Evolutionary conservation across 148 eudicot genomes (phyloP).

Genomic region (Rhododendron molle): DNA sequence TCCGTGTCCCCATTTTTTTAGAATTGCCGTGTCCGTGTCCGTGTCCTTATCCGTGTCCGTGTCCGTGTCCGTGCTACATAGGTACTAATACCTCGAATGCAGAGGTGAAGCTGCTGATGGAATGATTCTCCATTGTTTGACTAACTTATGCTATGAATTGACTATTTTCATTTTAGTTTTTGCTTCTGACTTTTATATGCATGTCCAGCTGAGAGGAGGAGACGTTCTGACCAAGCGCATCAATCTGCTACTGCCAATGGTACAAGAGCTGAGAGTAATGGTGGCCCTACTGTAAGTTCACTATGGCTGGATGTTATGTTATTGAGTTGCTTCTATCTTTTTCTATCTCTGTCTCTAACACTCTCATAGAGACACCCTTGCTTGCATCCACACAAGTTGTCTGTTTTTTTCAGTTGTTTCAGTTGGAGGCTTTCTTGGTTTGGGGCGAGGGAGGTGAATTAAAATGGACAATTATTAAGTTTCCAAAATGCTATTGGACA

Average conservation of each 20-base stretch:
- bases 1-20: too few relatives aligned
- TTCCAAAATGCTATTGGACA: neutral
- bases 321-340: neutral
- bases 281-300: slow-evolving; percentile 67
- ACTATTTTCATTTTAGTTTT: neutral
- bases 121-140: neutral
- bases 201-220: slow-evolving; percentile 68
- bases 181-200: neutral
- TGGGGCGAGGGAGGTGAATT: neutral
- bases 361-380: neutral
- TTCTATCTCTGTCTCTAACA: neutral
- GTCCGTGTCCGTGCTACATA: too few relatives aligned
- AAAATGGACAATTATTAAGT: too few relatives aligned
- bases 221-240: slow-evolving; percentile 44
- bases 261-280: slow-evolving; percentile 58
- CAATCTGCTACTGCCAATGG: slow-evolving; percentile 49
- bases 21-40: too few relatives aligned
- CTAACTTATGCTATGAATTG: neutral
- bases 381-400: neutral
- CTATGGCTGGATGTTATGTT: slow-evolving; percentile 3
- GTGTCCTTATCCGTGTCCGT: too few relatives aligned
- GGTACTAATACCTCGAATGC: neutral
- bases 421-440: neutral
- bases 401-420: neutral
- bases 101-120: neutral